These are phyloP conservation scores for Cyclocybe cylindracea DNA, from an alignment of 768 basidiomycete genomes.

Conservation along the genomic window DNA sequence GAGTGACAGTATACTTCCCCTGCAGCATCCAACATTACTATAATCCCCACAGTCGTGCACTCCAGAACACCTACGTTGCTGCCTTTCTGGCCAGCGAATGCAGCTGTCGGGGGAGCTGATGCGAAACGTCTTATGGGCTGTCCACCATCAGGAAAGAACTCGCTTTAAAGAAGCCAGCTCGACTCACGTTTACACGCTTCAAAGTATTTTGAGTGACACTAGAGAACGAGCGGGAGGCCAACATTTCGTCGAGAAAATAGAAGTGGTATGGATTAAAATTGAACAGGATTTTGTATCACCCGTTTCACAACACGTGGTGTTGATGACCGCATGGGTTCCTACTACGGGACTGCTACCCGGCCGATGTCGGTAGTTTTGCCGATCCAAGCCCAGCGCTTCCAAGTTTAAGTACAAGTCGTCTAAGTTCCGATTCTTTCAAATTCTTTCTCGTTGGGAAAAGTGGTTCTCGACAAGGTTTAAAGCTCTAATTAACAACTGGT, in stretches of 20 bases:
- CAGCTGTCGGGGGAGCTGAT: slow-evolving; percentile 80
- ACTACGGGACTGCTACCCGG: no score
- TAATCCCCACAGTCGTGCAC: neutral
- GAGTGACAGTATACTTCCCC: slow-evolving; percentile 96
- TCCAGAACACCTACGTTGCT: slow-evolving; percentile 62
- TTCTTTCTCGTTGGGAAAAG: no score
- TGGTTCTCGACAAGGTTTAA: no score
- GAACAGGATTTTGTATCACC: slow-evolving; percentile 8
- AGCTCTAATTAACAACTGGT: neutral
- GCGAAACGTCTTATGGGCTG: slow-evolving; percentile 68
- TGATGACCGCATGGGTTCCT: no score
- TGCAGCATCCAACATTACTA: slow-evolving; percentile 27
- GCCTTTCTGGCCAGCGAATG: slow-evolving; percentile 89
- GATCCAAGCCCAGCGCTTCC: no score
- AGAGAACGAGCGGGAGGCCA: slow-evolving; percentile 57
- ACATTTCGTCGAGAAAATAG: slow-evolving; percentile 45
- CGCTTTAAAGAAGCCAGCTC: neutral
- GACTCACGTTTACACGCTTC: slow-evolving; percentile 48
- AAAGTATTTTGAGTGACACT: slow-evolving; percentile 55
- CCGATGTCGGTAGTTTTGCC: no score
- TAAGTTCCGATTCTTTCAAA: no score
- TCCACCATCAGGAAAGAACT: slow-evolving; percentile 12
- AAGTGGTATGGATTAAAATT: slow-evolving; percentile 21
- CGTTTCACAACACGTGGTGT: neutral
- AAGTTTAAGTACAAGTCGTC: no score